These are phyloP conservation scores for Penicillium sp. DNA, from an alignment of 2,329 filamentous ascomycete species.

Conservation along the genomic window DNA sequence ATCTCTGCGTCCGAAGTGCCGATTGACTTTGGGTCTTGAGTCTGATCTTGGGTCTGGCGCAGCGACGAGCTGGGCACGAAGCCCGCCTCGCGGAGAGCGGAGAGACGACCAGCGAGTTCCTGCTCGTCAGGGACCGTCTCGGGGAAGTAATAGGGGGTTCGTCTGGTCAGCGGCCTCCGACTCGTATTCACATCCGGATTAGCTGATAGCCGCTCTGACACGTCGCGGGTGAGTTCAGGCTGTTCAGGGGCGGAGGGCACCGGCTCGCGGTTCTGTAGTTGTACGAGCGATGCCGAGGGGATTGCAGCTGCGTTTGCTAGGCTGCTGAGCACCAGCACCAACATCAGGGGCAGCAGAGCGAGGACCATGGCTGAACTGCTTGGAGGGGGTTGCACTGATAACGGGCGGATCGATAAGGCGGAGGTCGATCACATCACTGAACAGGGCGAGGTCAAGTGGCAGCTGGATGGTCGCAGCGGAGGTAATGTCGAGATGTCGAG, in stretches of 20 bases:
- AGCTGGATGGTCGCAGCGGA: too few relatives aligned
- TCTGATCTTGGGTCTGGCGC: not conserved
- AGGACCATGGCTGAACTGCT: constrained; percentile 10
- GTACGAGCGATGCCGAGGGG: not conserved
- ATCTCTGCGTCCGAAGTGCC: constrained; percentile 14
- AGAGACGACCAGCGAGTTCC: constrained; percentile 10
- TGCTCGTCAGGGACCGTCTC: constrained; percentile 16
- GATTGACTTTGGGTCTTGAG: constrained; percentile 7
- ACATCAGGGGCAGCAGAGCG: constrained; percentile 3
- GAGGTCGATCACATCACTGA: constrained; percentile 6
- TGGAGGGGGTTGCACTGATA: constrained; percentile 14
- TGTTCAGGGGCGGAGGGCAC: too few relatives aligned
- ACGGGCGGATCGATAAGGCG: constrained; percentile 9
- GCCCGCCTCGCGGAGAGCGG: constrained; percentile 16
- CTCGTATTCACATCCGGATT: not conserved
- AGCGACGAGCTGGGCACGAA: constrained; percentile 2
- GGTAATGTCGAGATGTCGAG: too few relatives aligned
- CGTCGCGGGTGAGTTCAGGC: too few relatives aligned
- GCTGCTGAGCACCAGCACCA: constrained; percentile 9
- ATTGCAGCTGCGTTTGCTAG: constrained; percentile 11
- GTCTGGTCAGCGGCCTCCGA: constrained; percentile 6
- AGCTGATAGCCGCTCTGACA: not conserved
- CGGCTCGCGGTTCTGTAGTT: too few relatives aligned
- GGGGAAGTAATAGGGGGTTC: constrained; percentile 18
- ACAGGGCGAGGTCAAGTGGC: not conserved